phyloP scores from a whole-genome alignment of 2,329 filamentous ascomycete species.

The Calonectria pauciramosa region DNA sequence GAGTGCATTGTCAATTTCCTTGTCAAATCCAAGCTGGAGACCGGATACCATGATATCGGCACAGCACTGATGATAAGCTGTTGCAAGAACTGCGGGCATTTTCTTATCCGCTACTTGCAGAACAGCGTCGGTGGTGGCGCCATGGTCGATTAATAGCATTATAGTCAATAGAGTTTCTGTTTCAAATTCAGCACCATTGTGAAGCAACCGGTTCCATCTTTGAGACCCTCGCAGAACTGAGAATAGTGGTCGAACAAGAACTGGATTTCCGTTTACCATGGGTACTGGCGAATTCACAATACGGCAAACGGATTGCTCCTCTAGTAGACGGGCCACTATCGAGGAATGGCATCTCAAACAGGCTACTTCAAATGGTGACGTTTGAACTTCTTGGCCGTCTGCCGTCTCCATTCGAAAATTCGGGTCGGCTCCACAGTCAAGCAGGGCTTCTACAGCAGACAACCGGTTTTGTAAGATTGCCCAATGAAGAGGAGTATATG shows the following conservation, averaged over 20 bases:
- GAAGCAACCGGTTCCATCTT: neutral
- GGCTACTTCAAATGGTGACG: neutral
- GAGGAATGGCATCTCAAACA: neutral
- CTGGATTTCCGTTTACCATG: neutral
- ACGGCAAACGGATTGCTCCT: neutral
- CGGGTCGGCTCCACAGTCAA: neutral
- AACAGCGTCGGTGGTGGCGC: neutral
- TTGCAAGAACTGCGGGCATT: neutral
- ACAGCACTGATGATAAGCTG: neutral
- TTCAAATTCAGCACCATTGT: neutral
- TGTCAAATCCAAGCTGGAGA: neutral
- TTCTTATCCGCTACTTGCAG: neutral
- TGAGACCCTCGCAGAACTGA: neutral
- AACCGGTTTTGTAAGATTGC: neutral
- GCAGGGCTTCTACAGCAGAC: neutral
- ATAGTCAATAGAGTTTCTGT: neutral
- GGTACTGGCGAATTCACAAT: neutral
- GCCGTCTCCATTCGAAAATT: neutral
- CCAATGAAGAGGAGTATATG: neutral
- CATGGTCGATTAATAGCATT: neutral
- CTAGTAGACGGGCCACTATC: neutral
- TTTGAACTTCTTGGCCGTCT: neutral
- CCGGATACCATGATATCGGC: neutral
- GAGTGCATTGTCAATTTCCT: neutral
- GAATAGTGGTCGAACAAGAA: neutral